Evolutionary conservation across 306 rosid genomes (phyloP), one percentile per base, ranked within the genome.

Genomic region (Quercus robur): DNA sequence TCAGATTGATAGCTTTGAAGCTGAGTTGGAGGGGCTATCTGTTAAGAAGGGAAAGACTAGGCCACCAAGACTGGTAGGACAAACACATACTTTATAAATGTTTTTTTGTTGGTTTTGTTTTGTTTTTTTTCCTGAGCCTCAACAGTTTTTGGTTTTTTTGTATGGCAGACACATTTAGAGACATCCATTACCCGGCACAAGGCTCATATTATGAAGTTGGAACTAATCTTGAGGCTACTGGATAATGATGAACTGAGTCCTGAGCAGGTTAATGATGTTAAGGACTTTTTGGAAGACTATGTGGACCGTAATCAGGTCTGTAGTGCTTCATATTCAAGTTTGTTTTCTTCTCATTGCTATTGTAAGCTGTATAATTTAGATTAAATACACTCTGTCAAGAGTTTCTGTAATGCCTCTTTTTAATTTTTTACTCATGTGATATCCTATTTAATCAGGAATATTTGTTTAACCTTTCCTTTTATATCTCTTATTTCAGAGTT

Each of bases 161-260:
- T 76, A 56, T 80, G 44, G 35, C 85, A 95, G 99, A 85, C 86
- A 5, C 98, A 95, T 84, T 84, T 95, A 23, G 99, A 95, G 90
- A 87, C 94, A 69, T 95, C 99, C 74, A 93, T 95, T 82, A 80
- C 92, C 67, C 93, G 99, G 74, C 99, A 95, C 87, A 95, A 91
- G 93, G 98, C 99, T 80, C 99, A 95, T 89, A 90, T 93, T 80
- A 93, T 89, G 92, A 95, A 95, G 87, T 88, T 95, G 83, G 99
- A 95, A 83, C 84, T 93, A 38, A 87, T 95, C 78, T 87, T 95
- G 92, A 87, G 99, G 85, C 88, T 95, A 11, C 88, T 95, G 81
- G 99, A 95, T 84, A 95, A 95, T 74, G 99, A 95, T 79, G 99
- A 93, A 73, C 87, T 95, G 81, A 95, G 98, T 87, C 93, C 95